Evolutionary conservation across 2,329 filamentous ascomycete species (phyloP).

Genomic region (Talaromyces sp.): DNA sequence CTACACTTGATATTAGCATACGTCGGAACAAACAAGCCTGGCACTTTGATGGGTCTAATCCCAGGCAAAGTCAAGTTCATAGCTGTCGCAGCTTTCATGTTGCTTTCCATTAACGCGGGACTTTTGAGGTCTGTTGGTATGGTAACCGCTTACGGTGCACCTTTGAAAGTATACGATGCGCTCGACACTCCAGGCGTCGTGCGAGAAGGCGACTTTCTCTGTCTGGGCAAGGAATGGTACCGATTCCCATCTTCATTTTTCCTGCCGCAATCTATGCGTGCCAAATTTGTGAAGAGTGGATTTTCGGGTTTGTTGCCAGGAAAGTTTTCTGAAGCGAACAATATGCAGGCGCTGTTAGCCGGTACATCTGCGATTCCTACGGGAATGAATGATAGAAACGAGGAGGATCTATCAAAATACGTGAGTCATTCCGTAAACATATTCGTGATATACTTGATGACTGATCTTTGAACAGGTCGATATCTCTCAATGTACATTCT

Average conservation of each 20-base stretch:
- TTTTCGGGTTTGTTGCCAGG: slow-evolving; percentile 87
- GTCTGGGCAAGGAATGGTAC: slow-evolving; percentile 97
- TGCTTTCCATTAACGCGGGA: slow-evolving; percentile 65
- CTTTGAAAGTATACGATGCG: slow-evolving; percentile 61
- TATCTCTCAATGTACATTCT: slow-evolving; percentile 71
- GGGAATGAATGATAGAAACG: slow-evolving; percentile 90
- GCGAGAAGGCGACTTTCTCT: slow-evolving; percentile 67
- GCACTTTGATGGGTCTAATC: slow-evolving; percentile 66
- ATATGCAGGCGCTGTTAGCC: slow-evolving; percentile 69
- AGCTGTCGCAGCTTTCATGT: slow-evolving; percentile 58
- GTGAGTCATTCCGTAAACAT: slow-evolving; percentile 44
- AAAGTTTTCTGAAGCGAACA: slow-evolving; percentile 75
- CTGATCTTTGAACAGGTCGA: slow-evolving; percentile 53
- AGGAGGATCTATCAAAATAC: slow-evolving; percentile 85
- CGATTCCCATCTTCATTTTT: slow-evolving; percentile 93
- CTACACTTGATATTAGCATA: slow-evolving; percentile 76
- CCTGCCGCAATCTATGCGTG: slow-evolving; percentile 75
- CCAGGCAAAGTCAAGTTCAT: slow-evolving; percentile 72
- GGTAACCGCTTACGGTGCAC: slow-evolving; percentile 79
- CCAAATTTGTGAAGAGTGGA: slow-evolving; percentile 87
- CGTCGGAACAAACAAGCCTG: slow-evolving; percentile 68
- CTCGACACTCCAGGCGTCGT: slow-evolving; percentile 53
- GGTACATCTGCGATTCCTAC: slow-evolving; percentile 79
- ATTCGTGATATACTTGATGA: neutral
- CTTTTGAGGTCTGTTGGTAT: slow-evolving; percentile 72